phyloP scores from a whole-genome alignment of 2,329 filamentous ascomycete species.

The Fusarium nygamai region DNA sequence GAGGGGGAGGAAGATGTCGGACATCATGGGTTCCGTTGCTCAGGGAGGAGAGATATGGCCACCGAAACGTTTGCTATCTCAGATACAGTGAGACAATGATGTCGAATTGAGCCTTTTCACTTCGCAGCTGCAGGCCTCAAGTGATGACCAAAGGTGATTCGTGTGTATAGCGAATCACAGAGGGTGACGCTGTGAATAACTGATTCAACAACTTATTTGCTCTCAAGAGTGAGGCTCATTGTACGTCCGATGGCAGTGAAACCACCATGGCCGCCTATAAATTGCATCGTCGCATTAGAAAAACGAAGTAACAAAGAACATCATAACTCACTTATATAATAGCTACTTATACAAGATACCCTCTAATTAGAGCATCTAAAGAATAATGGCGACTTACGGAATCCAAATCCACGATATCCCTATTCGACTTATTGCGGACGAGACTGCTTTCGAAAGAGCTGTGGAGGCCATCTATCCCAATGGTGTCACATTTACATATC shows the following conservation, averaged over 20 bases:
- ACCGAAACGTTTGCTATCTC: neutral
- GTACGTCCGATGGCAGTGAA: neutral
- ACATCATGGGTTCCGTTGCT: rapidly evolving
- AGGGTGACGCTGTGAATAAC: rapidly evolving
- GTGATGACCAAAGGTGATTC: neutral
- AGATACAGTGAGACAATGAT: neutral
- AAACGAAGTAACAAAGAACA: rapidly evolving
- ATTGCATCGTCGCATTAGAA: rapidly evolving
- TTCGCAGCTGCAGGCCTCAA: rapidly evolving
- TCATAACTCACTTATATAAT: rapidly evolving
- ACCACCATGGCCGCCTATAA: neutral
- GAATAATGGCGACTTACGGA: neutral
- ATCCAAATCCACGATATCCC: neutral
- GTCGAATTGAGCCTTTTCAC: rapidly evolving
- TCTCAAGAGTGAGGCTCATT: neutral
- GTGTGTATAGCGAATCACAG: rapidly evolving
- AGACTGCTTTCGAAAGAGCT: neutral
- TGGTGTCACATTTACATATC: neutral
- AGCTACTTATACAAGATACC: rapidly evolving
- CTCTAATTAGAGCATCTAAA: rapidly evolving
- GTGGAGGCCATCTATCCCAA: neutral
- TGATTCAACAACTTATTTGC: rapidly evolving
- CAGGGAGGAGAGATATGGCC: rapidly evolving
- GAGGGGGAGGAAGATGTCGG: neutral
- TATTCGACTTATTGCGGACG: neutral